Evolutionary conservation across 495 filamentous ascomycete species (phyloP).

Genomic region (Sordaria brevicollis): DNA sequence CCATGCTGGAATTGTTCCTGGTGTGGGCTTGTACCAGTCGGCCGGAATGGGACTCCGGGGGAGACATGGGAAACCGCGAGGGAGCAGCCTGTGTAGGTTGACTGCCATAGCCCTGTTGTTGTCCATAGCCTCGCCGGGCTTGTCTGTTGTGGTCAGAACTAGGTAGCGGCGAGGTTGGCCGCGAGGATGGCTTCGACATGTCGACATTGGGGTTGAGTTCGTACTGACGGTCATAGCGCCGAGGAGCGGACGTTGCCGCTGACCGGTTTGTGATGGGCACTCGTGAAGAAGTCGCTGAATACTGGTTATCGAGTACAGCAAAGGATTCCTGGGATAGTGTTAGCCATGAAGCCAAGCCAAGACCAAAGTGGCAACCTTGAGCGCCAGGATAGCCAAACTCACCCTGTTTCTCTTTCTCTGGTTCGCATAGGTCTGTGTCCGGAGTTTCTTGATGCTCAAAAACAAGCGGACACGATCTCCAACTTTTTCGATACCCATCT

Average conservation of each 20-base stretch:
- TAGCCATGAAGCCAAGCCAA: constrained; percentile 3
- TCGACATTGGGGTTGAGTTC: constrained; percentile 35
- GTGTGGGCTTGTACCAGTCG: constrained; percentile 41
- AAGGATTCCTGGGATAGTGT: constrained; percentile 52
- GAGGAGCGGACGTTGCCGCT: constrained; percentile 38
- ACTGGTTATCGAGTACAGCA: constrained; percentile 50
- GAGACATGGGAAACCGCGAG: constrained; percentile 27
- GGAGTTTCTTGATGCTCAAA: constrained; percentile 82
- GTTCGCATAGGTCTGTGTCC: constrained; percentile 74
- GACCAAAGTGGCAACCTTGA: constrained; percentile 12
- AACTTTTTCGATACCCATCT: constrained; percentile 97
- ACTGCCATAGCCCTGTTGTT: constrained; percentile 27
- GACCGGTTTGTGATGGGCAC: constrained; percentile 36
- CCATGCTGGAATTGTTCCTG: constrained; percentile 61
- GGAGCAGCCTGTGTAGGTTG: constrained; percentile 21
- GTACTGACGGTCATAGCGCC: constrained; percentile 57
- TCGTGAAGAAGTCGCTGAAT: constrained; percentile 59
- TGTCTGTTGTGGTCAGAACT: constrained; percentile 39
- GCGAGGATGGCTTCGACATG: constrained; percentile 45
- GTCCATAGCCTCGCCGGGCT: constrained; percentile 28
- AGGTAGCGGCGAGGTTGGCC: constrained; percentile 62
- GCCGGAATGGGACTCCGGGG: constrained; percentile 29
- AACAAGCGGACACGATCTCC: constrained; percentile 95
- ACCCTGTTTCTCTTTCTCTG: constrained; percentile 83
- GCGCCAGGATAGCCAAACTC: constrained; percentile 29